Base-by-base conservation (phyloP, 352 stramenopile species). In the Globisporangium lucens region DNA sequence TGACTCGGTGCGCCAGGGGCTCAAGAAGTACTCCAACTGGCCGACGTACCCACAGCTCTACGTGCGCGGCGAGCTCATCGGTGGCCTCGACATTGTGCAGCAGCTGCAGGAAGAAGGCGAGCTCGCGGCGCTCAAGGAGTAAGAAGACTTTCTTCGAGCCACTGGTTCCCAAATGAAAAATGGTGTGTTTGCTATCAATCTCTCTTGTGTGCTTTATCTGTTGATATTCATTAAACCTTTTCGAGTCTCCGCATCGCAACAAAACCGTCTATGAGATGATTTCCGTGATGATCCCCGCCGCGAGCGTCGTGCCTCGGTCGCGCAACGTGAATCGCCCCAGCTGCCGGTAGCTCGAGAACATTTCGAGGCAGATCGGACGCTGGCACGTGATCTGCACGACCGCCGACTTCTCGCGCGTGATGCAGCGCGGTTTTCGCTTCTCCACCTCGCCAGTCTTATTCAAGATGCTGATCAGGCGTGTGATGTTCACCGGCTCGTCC, bases 21-120 rank as follows among this genome's bases (percentile, higher is more conserved):
- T 99, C 53, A 99, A 99, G 79, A 93, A 96, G 68, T 98, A 94
- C 74, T 97, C 84, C 10, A 98, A 99, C 83, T 99, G 98, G 98
- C 97, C 97, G 10, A 99, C 98, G 20, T 99, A 97, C 82, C 97
- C 98, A 12, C 96, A 99, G 74, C 73, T 99, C 6, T 99, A 99
- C 82, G 89, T 99, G 29, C 92, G 98, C 41, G 98, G 97, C 56
- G 94, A 99, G 74, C 87, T 99, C 68, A 86, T 99, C 13, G 98
- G 98, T 68, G 98, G 98, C 17, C 82, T 99, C 60, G 98, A 99
- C 76, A 99, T 99, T 74, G 82, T 99, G 30, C 95, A 97, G 77
- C 97, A 99, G 75, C 86, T 99, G 68, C 84, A 96, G 59, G 86
- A 97, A 63, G 87, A 94, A 24, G 89, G 85, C 52, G 87, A 97